A percentile compares a stretch with the other conserved stretches of the same genome.
Evolutionary conservation across 164 flowering plant species (phyloP).

Genomic region (Vitis vinifera): ASM3070453v1 NC_081819.1:15298001-15298500

Average conservation of each 20-base stretch:
- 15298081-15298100: slow-evolving; percentile 48
- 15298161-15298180: neutral
- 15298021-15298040: slow-evolving; percentile 47
- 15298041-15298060: slow-evolving; percentile 53
- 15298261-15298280: slow-evolving; percentile 44
- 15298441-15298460: too few species aligned
- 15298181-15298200: slow-evolving; percentile 2
- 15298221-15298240: slow-evolving; percentile 26
- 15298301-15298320: slow-evolving; percentile 44
- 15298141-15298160: neutral
- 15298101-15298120: slow-evolving; percentile 46
- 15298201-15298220: slow-evolving; percentile 30
- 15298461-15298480: too few species aligned
- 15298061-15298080: slow-evolving; percentile 51
- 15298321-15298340: slow-evolving; percentile 24
- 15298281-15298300: slow-evolving; percentile 48
- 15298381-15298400: too few species aligned
- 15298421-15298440: too few species aligned
- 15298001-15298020: slow-evolving; percentile 39
- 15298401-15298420: too few species aligned
- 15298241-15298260: slow-evolving; percentile 53
- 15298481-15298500: too few species aligned
- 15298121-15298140: slow-evolving; percentile 24
- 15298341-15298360: slow-evolving; percentile 7
- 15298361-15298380: too few species aligned